Conservation (phyloP, 257 asterid species). For the Solanum stenotomum region DNA sequence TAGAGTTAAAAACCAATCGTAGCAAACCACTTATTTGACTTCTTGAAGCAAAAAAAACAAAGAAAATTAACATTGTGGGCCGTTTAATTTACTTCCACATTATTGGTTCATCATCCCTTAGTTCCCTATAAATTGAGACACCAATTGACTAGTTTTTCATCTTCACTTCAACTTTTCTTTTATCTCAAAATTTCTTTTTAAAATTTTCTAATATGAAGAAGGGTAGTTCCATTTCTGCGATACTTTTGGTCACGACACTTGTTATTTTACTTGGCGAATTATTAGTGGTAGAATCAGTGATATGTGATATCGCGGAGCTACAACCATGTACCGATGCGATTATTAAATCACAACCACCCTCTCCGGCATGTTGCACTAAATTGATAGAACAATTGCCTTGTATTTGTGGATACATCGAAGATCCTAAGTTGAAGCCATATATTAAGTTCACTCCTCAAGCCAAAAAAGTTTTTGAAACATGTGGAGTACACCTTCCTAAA, state of each 20-base stretch:
- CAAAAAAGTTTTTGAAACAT: conserved; percentile 1
- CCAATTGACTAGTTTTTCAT: not conserved
- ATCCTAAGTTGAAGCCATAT: conserved; percentile 9
- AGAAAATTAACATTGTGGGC: not conserved
- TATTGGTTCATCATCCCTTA: not conserved
- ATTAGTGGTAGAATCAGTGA: conserved; percentile 1
- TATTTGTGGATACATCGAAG: conserved; percentile 12
- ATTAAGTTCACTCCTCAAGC: conserved; percentile 10
- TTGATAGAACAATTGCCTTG: conserved; percentile 19
- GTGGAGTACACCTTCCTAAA: not conserved
- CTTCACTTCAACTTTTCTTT: not conserved
- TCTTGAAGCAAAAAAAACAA: not conserved
- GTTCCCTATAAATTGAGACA: not conserved
- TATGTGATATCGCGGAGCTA: conserved; percentile 1
- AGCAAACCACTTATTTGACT: not conserved
- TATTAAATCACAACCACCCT: not conserved
- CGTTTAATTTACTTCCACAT: not conserved
- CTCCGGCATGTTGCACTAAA: conserved; percentile 8
- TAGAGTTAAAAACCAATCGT: not conserved
- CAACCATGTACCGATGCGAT: conserved; percentile 3
- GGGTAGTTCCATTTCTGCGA: not conserved
- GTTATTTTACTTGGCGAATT: not conserved
- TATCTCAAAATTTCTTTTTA: too few species aligned
- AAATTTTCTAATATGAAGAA: not conserved
- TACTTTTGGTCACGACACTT: not conserved